These are phyloP conservation scores for Tympanopsis confertula DNA, from an alignment of 2,329 filamentous ascomycete species.

Conservation along the genomic window DNA sequence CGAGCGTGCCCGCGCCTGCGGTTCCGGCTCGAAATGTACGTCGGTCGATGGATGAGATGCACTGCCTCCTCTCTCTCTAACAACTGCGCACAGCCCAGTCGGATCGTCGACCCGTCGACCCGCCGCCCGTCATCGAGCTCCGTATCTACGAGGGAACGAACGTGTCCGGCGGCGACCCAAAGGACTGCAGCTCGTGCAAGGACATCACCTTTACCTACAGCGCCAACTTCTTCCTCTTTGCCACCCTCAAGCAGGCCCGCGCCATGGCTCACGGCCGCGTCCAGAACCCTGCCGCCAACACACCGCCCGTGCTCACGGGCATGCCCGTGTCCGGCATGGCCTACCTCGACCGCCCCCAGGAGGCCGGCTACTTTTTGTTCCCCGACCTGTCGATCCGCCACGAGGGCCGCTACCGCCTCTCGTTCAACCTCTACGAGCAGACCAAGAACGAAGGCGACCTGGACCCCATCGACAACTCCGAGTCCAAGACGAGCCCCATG, in stretches of 20 bases:
- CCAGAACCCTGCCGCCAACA: constrained; percentile 52
- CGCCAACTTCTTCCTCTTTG: constrained; percentile 94
- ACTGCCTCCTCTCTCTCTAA: constrained; percentile 8
- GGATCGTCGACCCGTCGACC: constrained; percentile 84
- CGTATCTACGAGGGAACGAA: constrained; percentile 65
- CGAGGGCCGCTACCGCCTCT: constrained; percentile 83
- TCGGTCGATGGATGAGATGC: constrained; percentile 5
- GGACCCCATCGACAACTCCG: constrained; percentile 38
- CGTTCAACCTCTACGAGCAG: constrained; percentile 88
- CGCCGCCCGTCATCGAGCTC: constrained; percentile 85
- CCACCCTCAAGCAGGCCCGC: constrained; percentile 77
- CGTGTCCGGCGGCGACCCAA: constrained; percentile 25
- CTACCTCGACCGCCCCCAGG: constrained; percentile 75
- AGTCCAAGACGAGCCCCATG: constrained; percentile 17
- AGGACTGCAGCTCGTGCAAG: constrained; percentile 44
- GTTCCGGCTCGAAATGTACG: constrained; percentile 88
- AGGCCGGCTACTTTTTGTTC: constrained; percentile 90
- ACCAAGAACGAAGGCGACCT: constrained; percentile 75
- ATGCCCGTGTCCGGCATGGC: constrained; percentile 93
- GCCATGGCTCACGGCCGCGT: constrained; percentile 72
- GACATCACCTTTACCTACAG: constrained; percentile 86
- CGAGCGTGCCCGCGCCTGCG: constrained; percentile 85
- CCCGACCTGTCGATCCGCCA: constrained; percentile 92
- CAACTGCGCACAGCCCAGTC: constrained; percentile 48
- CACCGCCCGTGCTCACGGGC: constrained; percentile 78